Percentiles rank a stretch among this genome's conserved stretches.
Conservation (phyloP, 73 alveolate genomes). For the Paramecium primaurelia region DNA sequence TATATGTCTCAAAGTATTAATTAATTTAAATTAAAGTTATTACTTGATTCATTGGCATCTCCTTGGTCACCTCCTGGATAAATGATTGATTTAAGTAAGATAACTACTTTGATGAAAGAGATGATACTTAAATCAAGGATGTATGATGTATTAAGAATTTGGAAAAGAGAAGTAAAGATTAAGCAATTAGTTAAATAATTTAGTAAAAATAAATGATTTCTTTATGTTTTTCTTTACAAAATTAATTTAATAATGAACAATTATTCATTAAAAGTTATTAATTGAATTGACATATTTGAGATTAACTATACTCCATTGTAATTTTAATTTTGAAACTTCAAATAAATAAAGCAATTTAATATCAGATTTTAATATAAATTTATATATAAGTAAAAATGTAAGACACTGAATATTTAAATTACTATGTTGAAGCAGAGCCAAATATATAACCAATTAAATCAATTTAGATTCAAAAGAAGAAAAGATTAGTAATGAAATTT, state of each 20-base stretch:
- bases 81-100: background rate
- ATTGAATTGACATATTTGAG: background rate
- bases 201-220: background rate
- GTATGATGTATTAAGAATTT: background rate
- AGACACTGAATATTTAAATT: background rate
- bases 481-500: background rate
- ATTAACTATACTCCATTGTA: background rate
- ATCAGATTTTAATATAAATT: background rate
- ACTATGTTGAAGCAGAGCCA: background rate
- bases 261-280: background rate
- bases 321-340: background rate
- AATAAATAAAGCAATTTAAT: background rate
- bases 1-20: background rate
- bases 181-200: background rate
- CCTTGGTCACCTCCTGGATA: slow-evolving; percentile 22
- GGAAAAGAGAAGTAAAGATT: background rate
- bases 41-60: background rate
- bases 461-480: background rate
- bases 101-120: background rate
- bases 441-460: background rate
- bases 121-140: background rate
- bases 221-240: background rate
- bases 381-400: background rate
- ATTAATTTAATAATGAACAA: background rate
- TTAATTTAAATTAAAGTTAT: background rate